Evolutionary conservation across 2,329 filamentous ascomycete genomes (phyloP), one percentile per base, ranked within the genome.

Genomic region (Sclerotinia borealis): DNA sequence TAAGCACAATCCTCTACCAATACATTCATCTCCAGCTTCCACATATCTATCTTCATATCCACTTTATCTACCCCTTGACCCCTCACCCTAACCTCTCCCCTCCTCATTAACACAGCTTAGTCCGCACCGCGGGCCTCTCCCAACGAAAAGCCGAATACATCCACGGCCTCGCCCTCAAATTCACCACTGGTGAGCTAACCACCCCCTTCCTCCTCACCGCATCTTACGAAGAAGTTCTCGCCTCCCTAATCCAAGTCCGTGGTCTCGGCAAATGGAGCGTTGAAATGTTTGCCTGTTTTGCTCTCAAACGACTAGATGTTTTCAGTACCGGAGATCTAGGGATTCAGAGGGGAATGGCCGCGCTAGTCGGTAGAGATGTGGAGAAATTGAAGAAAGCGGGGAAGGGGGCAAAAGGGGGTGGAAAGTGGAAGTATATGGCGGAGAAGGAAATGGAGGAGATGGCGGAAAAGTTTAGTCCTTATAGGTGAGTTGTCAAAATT

Each of bases 401-500:
- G 68, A 87, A 86, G 31, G 88, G 88, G 37, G 54, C 54, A 8
- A 58, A 58, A 34, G 54, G 54, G 9, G 54, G 58, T 11, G 90
- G 91, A 50, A 98, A 98, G 79, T 98, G 92, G 89, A 98, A 98
- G 80, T 99, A 98, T 76, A 96, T 98, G 92, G 84, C 83, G 41
- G 95, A 98, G 78, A 84, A 86, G 74, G 95, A 98, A 65, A 98
- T 99, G 95, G 75, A 89, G 65, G 90, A 92, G 68, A 81, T 91
- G 68, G 87, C 91, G 15, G 89, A 88, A 63, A 85, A 81, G 73
- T 99, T 96, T 75, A 83, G 83, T 64, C 95, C 93, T 4, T 98
- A 96, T 77, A 81, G 86, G 84, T 86, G 72, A 78, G 78, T 64
- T 19, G 19, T 43, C 6, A 1, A 15, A 22, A 4, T 7, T 19